phyloP scores from a whole-genome alignment of 2,329 filamentous ascomycete genomes.

The Calonectria pauciramosa region DNA sequence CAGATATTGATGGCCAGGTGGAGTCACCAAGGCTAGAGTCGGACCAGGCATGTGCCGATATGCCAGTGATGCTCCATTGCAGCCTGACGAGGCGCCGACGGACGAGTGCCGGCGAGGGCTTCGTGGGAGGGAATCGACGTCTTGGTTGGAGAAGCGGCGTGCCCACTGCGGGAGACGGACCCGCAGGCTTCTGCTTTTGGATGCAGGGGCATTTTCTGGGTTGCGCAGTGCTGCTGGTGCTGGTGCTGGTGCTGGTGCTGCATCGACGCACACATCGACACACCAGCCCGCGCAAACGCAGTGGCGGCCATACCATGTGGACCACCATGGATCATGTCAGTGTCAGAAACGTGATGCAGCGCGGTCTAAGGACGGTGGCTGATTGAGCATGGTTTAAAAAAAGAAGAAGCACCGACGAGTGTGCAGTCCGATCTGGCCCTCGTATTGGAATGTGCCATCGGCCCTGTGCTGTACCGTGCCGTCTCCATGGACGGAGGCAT shows the following conservation, averaged over 20 bases:
- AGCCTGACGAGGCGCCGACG: slow-evolving; percentile 15
- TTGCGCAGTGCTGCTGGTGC: background rate
- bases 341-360: slow-evolving; percentile 24
- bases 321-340: slow-evolving; percentile 24
- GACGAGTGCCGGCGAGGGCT: slow-evolving; percentile 9
- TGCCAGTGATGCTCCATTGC: slow-evolving; percentile 17
- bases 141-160: slow-evolving; percentile 18
- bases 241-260: background rate
- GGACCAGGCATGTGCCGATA: slow-evolving; percentile 16
- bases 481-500: slow-evolving; percentile 6
- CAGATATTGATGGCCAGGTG: slow-evolving; percentile 36
- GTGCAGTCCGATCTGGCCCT: slow-evolving; percentile 12
- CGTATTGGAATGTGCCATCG: slow-evolving; percentile 7
- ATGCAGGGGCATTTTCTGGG: slow-evolving; percentile 31
- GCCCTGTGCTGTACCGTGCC: background rate
- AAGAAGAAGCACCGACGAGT: slow-evolving; percentile 17
- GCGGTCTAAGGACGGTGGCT: slow-evolving; percentile 6
- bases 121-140: background rate
- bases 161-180: slow-evolving; percentile 23
- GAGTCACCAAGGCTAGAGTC: slow-evolving; percentile 28
- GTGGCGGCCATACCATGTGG: slow-evolving; percentile 24
- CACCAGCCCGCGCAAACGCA: slow-evolving; percentile 9
- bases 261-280: slow-evolving; percentile 24
- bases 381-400: background rate
- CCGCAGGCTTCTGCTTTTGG: slow-evolving; percentile 26